These are phyloP conservation scores for Nicotiana sylvestris DNA, from an alignment of 257 asterid species.

Conservation along the genomic window DNA sequence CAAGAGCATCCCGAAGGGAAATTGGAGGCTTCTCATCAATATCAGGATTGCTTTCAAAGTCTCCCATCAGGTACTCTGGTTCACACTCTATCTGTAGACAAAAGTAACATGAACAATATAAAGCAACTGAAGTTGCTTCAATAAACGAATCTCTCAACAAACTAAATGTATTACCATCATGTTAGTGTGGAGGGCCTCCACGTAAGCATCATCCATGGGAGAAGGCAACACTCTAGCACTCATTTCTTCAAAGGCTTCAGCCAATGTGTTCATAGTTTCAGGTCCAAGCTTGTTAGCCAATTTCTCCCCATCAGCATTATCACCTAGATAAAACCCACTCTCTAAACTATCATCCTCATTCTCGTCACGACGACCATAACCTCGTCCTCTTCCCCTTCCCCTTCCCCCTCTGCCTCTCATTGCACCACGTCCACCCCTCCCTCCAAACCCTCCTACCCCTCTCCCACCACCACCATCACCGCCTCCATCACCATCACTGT, in stretches of 20 bases:
- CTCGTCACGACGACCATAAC: constrained; percentile 15
- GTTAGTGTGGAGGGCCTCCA: constrained; percentile 68
- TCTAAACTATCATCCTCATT: constrained; percentile 35
- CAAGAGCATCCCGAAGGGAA: constrained; percentile 73
- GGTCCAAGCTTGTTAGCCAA: constrained; percentile 69
- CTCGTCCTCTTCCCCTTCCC: constrained; percentile 23
- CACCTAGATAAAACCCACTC: constrained; percentile 37
- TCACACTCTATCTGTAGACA: constrained; percentile 75
- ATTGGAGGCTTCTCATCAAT: constrained; percentile 84
- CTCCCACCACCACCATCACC: constrained; percentile 16
- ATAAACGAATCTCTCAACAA: not conserved
- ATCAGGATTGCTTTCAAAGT: constrained; percentile 78
- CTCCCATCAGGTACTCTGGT: constrained; percentile 80
- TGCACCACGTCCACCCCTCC: constrained; percentile 36
- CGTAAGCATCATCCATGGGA: constrained; percentile 50
- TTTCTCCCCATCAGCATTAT: constrained; percentile 53
- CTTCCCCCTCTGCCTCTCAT: constrained; percentile 25
- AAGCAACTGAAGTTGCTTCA: not conserved
- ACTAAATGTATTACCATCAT: constrained; percentile 41
- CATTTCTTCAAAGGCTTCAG: constrained; percentile 65
- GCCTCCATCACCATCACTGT: constrained; percentile 20
- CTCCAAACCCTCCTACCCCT: constrained; percentile 25
- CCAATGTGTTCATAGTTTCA: constrained; percentile 45
- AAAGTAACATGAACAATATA: constrained; percentile 7
- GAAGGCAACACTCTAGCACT: constrained; percentile 59